These are phyloP conservation scores for Chlorella variabilis DNA, from an alignment of 163 green algal species.

Conservation along the genomic window DNA sequence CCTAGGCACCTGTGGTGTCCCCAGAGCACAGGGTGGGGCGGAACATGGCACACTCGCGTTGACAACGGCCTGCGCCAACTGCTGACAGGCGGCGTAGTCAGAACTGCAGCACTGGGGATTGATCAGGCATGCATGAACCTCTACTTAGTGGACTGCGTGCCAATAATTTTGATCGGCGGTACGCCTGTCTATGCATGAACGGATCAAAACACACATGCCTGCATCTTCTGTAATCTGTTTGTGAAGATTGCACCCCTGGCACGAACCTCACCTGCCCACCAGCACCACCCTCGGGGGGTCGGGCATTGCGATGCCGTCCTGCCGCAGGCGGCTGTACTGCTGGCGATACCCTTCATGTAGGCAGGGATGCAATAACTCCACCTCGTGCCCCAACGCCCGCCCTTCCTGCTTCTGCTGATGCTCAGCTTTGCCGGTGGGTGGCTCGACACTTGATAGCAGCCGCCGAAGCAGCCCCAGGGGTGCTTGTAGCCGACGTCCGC, in stretches of 20 bases:
- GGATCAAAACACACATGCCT: too few relatives aligned
- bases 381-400: background rate
- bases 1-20: constrained; percentile 47
- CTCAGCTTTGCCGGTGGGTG: background rate
- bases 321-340: constrained; percentile 47
- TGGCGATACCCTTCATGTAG: constrained; percentile 64
- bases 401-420: constrained; percentile 5
- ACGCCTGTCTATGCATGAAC: too few relatives aligned
- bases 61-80: constrained; percentile 59
- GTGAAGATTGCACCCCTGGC: too few relatives aligned
- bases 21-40: constrained; percentile 62
- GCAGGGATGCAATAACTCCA: constrained; percentile 65
- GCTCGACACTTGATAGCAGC: background rate
- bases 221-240: too few relatives aligned
- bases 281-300: constrained; percentile 43
- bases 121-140: background rate
- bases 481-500: background rate
- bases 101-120: constrained; percentile 38
- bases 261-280: constrained; percentile 43
- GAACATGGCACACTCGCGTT: constrained; percentile 44
- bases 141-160: too few relatives aligned
- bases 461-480: background rate
- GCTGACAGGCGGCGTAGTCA: constrained; percentile 57
- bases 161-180: too few relatives aligned
- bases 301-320: constrained; percentile 1